Percentiles rank a stretch among this genome's conserved stretches.
These are phyloP conservation scores for Boletus huronensis DNA, from an alignment of 768 basidiomycete species.

Conservation along the genomic window DNA sequence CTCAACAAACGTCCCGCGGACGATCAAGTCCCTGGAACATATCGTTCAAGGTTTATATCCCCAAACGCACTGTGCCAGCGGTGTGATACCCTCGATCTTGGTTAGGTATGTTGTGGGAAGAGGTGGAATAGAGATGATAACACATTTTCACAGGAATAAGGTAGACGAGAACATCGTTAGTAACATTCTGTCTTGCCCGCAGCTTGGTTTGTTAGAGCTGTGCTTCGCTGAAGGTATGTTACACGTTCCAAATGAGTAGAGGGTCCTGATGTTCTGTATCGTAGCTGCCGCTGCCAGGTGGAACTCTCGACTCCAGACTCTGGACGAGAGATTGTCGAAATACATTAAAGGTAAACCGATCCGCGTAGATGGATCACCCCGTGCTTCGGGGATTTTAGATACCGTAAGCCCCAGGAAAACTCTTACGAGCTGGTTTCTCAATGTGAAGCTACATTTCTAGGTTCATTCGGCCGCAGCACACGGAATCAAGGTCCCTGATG, in stretches of 20 bases:
- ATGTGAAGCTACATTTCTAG: constrained; percentile 31
- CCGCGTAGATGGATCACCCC: constrained; percentile 70
- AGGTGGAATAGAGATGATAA: neutral
- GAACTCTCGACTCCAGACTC: constrained; percentile 55
- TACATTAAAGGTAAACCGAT: constrained; percentile 67
- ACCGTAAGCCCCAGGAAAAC: constrained; percentile 40
- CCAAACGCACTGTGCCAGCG: constrained; percentile 40
- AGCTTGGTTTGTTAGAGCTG: constrained; percentile 56
- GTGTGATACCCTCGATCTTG: constrained; percentile 47
- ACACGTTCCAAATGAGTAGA: neutral
- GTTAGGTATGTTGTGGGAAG: constrained; percentile 44
- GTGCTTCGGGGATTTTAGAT: constrained; percentile 73
- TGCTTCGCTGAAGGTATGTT: constrained; percentile 61
- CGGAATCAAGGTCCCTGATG: constrained; percentile 64
- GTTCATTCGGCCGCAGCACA: constrained; percentile 68
- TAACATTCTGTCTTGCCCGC: constrained; percentile 66
- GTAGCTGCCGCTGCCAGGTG: constrained; percentile 62
- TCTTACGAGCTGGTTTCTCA: neutral
- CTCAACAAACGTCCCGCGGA: constrained; percentile 75
- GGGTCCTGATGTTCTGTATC: neutral
- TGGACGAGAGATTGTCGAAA: constrained; percentile 66
- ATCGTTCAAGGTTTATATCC: constrained; percentile 75
- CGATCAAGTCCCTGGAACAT: constrained; percentile 71
- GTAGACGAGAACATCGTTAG: constrained; percentile 70
- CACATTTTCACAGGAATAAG: constrained; percentile 45